phyloP scores from a whole-genome alignment of 2,329 filamentous ascomycete species.

The Cordyceps militaris region DNA sequence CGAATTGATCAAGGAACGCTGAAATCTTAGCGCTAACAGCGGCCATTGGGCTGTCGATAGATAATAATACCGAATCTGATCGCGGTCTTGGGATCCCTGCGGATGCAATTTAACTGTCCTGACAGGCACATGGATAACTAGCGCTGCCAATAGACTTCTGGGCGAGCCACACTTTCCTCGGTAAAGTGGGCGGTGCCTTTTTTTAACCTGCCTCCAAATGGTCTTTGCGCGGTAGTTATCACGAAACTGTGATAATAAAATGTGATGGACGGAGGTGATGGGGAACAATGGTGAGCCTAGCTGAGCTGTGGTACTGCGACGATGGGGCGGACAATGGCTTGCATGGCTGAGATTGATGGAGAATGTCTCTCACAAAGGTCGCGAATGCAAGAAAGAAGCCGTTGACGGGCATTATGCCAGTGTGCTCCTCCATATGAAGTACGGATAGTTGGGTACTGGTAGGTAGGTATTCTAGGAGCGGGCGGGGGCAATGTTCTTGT shows the following conservation, averaged over 20 bases:
- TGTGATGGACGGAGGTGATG: no score
- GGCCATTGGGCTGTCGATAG: background rate
- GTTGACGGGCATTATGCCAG: background rate
- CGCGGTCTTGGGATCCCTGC: background rate
- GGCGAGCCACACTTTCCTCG: no score
- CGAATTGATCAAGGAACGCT: no score
- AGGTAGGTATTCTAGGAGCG: background rate
- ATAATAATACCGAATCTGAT: constrained; percentile 10
- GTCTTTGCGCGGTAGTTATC: no score
- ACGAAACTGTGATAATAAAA: no score
- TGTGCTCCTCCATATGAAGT: no score
- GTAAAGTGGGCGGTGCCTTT: no score
- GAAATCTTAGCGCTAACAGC: background rate
- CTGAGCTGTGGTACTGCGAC: no score
- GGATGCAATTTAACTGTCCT: background rate
- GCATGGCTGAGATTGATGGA: background rate
- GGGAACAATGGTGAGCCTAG: no score
- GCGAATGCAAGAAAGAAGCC: background rate
- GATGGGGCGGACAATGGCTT: no score
- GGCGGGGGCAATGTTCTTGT: background rate
- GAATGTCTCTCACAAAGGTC: background rate
- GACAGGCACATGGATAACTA: background rate
- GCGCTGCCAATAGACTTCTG: background rate
- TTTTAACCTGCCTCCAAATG: no score
- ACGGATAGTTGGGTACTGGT: no score